Evolutionary conservation across 2,329 filamentous ascomycete genomes (phyloP), one percentile per base, ranked within the genome.

Genomic region (Byssoonygena ceratinophila): DNA sequence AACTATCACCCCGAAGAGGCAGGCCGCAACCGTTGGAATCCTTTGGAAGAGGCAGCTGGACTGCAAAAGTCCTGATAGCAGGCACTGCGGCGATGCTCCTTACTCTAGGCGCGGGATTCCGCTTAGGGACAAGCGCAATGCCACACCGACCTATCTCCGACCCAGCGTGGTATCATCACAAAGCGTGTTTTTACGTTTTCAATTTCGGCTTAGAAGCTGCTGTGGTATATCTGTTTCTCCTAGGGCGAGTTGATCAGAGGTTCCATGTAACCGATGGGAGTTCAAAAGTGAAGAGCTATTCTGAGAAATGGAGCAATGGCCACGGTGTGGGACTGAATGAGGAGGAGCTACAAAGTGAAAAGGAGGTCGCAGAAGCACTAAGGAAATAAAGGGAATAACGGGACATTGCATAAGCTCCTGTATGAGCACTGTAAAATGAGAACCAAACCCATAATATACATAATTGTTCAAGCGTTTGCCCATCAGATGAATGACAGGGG

Each of bases 121-220:
- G 87, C 32, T 73, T 79, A 27, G 84, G 76, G 14, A 78, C 77
- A 0, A 70, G 64, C 25, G 87, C 76, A 66, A 72, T 73, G 52
- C 63, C 72, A 0, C 69, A 71, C 22, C 76, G 75, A 25, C 79
- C 74, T 2, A 60, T 62, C 52, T 71, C 41, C 9, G 39, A 79
- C 53, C 81, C 85, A 1, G 82, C 82, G 4, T 85, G 82, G 77
- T 91, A 83, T 64, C 78, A 87, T 60, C 72, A 72, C 61, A 85
- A 83, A 64, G 78, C 81, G 1, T 80, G 78, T 60, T 94, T 88
- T 72, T 94, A 92, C 71, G 70, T 81, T 63, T 86, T 92, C 72
- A 85, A 87, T 69, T 94, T 86, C 63, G 72, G 71, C 14, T 74
- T 90, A 34, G 89, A 94, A 68, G 71, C 90, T 37, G 63, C 84